Conservation (phyloP, 148 eudicot genomes). For the Heliosperma pusillum region DNA sequence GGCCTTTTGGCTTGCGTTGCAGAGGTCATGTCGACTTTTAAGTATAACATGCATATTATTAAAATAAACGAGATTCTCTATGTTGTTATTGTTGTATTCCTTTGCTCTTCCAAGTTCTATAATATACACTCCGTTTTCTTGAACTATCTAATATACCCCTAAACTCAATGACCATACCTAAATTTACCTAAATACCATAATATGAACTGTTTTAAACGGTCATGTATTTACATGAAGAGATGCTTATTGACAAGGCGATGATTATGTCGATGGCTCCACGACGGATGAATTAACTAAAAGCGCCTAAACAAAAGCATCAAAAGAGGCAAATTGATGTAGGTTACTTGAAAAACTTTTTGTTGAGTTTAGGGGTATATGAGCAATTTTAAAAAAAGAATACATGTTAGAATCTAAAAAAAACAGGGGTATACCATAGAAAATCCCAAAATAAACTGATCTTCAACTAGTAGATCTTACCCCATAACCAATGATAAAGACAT, state of each 20-base stretch:
- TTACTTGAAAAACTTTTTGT: background rate
- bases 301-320: background rate
- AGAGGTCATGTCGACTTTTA: background rate
- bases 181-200: too few species aligned
- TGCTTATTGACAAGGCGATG: background rate
- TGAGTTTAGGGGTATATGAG: background rate
- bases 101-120: too few species aligned
- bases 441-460: background rate
- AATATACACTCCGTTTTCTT: too few species aligned
- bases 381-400: too few species aligned
- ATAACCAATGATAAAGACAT: conserved; percentile 85
- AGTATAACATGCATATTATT: background rate
- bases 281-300: background rate
- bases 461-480: conserved; percentile 63
- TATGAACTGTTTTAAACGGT: background rate
- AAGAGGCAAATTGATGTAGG: background rate
- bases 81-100: too few species aligned
- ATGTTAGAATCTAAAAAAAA: background rate
- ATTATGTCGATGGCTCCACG: background rate
- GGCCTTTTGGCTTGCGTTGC: background rate
- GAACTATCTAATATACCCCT: background rate
- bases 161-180: background rate
- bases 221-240: background rate
- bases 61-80: too few species aligned
- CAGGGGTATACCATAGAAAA: background rate